A percentile compares a stretch with the other conserved stretches of the same genome.
phyloP scores from a whole-genome alignment of 352 stramenopile species.

The Phytopythium boreale region DNA sequence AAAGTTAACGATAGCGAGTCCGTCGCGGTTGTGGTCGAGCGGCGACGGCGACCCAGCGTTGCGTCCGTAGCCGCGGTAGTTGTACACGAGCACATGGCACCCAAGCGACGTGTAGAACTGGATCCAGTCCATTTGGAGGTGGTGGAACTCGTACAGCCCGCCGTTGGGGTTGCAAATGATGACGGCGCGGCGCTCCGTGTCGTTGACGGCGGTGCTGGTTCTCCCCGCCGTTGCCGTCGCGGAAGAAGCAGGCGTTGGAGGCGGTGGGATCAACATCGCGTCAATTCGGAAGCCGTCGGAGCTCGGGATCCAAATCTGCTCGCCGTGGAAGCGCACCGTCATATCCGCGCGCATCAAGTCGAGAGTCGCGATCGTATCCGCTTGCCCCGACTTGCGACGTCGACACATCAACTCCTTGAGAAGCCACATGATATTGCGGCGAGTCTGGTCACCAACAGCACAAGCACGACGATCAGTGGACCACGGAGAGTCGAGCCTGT shows the following conservation, averaged over 20 bases:
- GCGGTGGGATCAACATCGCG: slow-evolving; percentile 66
- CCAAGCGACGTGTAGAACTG: slow-evolving; percentile 78
- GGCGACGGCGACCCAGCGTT: slow-evolving; percentile 63
- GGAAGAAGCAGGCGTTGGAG: too few species aligned
- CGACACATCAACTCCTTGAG: slow-evolving; percentile 47
- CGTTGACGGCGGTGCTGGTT: slow-evolving; percentile 8
- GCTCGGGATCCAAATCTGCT: slow-evolving; percentile 79
- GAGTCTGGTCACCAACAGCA: slow-evolving; percentile 16
- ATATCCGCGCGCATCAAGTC: slow-evolving; percentile 84
- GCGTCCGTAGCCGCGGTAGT: slow-evolving; percentile 85
- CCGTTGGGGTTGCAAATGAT: slow-evolving; percentile 86
- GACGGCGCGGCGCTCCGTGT: slow-evolving; percentile 42
- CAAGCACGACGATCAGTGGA: not conserved
- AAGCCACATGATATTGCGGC: slow-evolving; percentile 49
- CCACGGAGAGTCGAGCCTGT: too few species aligned
- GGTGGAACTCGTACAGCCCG: slow-evolving; percentile 84
- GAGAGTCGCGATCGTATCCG: slow-evolving; percentile 65
- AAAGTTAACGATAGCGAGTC: slow-evolving; percentile 70
- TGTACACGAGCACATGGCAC: slow-evolving; percentile 83
- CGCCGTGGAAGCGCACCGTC: slow-evolving; percentile 63
- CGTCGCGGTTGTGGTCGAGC: slow-evolving; percentile 59
- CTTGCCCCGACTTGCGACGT: slow-evolving; percentile 24
- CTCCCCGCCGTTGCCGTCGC: not conserved
- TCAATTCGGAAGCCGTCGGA: slow-evolving; percentile 66
- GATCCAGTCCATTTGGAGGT: slow-evolving; percentile 89